Base-by-base conservation (phyloP, 164 flowering plant species). In the Cinnamomum chago region DNA sequence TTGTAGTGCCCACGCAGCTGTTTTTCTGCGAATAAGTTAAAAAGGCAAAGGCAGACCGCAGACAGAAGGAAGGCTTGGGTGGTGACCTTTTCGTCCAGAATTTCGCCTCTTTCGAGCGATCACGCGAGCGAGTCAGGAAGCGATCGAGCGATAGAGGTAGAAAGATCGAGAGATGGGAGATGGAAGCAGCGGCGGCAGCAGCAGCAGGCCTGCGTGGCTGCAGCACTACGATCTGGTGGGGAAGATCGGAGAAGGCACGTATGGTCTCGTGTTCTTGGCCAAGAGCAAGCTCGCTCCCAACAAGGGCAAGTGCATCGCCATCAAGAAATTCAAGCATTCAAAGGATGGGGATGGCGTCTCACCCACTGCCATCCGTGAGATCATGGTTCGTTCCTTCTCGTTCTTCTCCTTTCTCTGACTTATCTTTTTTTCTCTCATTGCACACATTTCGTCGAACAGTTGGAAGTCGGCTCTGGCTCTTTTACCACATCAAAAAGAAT, bases 281-380 rank as follows among this genome's bases (percentile, higher is more conserved):
- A 81, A 82, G 72, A 86, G 82, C 76, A 94, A 92, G 82, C 78
- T 87, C 17, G 82, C 81, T 0, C 50, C 86, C 6, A 90, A 84
- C 76, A 87, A 94, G 24, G 92, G 95, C 69, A 94, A 92, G 77
- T 88, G 89, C 71, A 94, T 96, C 67, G 99, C 99, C 60, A 96
- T 96, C 76, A 96, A 96, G 85, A 94, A 96, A 72, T 96, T 96
- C 86, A 96, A 96, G 85, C 97, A 91, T 79, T 91, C 98, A 73
- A 96, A 96, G 76, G 98, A 96, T 80, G 99, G 98, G 6, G 98
- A 96, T 75, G 99, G 99, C 65, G 95, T 96, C 76, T 96, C 99
- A 27, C 99, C 99, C 58, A 96, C 99, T 12, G 99, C 99, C 50
- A 94, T 96, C 71, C 93, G 99, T 5, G 99, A 96, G 83, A 96